phyloP scores from a whole-genome alignment of 306 rosid genomes.

The Cucumis melo region DNA sequence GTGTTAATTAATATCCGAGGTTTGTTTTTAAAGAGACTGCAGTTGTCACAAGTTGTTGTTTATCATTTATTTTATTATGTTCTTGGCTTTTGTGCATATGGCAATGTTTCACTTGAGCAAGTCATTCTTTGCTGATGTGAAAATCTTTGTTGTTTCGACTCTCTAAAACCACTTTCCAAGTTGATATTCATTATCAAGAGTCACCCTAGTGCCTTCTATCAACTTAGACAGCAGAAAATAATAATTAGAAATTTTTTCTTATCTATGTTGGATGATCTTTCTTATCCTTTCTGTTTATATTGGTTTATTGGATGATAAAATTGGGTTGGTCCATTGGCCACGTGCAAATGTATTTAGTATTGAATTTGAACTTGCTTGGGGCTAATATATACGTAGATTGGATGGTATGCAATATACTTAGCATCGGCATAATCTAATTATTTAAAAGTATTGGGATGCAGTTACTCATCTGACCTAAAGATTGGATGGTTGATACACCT shows the following conservation, averaged over 20 bases:
- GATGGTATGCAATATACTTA: neutral
- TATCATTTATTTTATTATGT: neutral
- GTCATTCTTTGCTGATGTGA: neutral
- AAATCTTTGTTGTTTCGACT: neutral
- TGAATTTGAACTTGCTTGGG: neutral
- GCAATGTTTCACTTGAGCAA: neutral
- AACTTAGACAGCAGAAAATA: neutral
- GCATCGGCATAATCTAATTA: neutral
- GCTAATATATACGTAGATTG: neutral
- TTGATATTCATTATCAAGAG: neutral
- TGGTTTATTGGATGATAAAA: neutral
- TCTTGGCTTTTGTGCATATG: neutral
- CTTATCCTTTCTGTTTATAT: neutral
- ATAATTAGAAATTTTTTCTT: neutral
- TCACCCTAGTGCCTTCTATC: neutral
- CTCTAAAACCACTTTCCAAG: neutral
- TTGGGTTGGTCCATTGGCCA: neutral
- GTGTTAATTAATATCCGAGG: neutral
- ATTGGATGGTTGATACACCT: neutral
- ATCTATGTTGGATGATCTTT: neutral
- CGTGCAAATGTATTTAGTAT: neutral
- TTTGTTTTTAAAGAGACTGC: neutral
- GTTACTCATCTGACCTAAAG: neutral
- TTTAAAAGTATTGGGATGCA: neutral
- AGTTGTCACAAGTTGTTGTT: neutral